phyloP scores from a whole-genome alignment of 331 rosid species.

The Ulmus americana region DNA sequence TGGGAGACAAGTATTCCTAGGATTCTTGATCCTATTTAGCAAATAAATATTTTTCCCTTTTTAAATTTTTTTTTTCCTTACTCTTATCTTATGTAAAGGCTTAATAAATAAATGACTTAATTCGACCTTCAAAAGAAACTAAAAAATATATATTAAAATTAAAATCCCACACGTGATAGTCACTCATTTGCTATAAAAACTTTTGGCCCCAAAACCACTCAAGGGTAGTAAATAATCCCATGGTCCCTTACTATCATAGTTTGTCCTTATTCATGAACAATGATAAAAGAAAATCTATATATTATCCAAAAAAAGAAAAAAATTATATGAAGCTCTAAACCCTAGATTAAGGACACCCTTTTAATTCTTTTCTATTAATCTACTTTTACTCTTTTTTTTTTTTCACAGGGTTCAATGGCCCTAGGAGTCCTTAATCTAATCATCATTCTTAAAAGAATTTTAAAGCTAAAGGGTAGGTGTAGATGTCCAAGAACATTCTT shows the following conservation, averaged over 20 bases:
- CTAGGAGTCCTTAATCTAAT: neutral
- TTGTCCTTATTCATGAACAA: neutral
- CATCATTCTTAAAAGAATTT: conserved; percentile 10
- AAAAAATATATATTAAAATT: neutral
- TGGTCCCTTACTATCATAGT: neutral
- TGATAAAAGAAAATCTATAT: neutral
- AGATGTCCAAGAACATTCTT: conserved; percentile 16
- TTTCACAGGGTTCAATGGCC: conserved; percentile 11
- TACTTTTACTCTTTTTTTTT: neutral
- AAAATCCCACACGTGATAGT: conserved; percentile 4
- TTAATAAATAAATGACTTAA: conserved; percentile 2
- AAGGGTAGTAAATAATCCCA: too few species aligned
- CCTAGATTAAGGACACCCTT: conserved; percentile 4
- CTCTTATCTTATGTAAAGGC: neutral
- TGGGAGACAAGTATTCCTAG: conserved; percentile 10
- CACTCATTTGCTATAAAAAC: neutral
- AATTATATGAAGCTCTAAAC: conserved; percentile 15
- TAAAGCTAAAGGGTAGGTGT: conserved; percentile 3
- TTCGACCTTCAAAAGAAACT: neutral
- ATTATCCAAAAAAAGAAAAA: conserved; percentile 7
- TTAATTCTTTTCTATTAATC: neutral
- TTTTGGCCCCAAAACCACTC: too few species aligned
- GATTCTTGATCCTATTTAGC: conserved; percentile 9
- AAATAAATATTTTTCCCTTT: conserved; percentile 6
- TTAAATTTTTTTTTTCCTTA: neutral